phyloP scores from a whole-genome alignment of 805 yeast species.

The Candida sphagnicola region DNA sequence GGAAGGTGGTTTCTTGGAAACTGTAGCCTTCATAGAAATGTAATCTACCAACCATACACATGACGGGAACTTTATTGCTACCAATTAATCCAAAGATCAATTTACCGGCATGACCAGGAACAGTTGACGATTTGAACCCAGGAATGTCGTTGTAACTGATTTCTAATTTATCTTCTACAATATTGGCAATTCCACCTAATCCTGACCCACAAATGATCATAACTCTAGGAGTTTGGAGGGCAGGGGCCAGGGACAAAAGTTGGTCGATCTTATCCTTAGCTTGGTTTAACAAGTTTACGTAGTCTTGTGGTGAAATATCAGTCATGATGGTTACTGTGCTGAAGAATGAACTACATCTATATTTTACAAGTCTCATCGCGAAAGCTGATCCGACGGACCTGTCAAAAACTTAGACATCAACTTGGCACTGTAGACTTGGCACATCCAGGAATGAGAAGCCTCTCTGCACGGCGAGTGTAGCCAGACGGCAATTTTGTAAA shows the following conservation, averaged over 20 bases:
- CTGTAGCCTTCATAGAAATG: conserved; percentile 91
- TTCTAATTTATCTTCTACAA: conserved; percentile 41
- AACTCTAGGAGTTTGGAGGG: conserved; percentile 45
- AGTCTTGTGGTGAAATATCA: conserved; percentile 1
- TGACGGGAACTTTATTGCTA: conserved; percentile 64
- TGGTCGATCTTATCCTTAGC: background rate
- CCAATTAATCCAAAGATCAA: conserved; percentile 78
- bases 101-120: conserved; percentile 85
- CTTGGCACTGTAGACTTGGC: too few species aligned
- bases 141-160: conserved; percentile 71
- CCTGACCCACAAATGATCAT: conserved; percentile 95
- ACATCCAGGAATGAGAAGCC: too few species aligned
- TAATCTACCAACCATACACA: conserved; percentile 91
- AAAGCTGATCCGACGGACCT: too few species aligned
- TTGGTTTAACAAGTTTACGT: conserved; percentile 1
- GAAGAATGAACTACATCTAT: too few species aligned
- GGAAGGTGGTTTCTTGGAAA: conserved; percentile 79
- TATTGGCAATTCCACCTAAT: conserved; percentile 74
- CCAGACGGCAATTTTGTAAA: too few species aligned
- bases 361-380: too few species aligned
- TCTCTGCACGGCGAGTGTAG: too few species aligned
- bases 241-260: background rate
- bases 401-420: too few species aligned
- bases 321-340: background rate
- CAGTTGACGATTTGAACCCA: conserved; percentile 77